These are phyloP conservation scores for Psidium friedrichsthalianum DNA, from an alignment of 345 rosid genomes.

Conservation along the genomic window DNA sequence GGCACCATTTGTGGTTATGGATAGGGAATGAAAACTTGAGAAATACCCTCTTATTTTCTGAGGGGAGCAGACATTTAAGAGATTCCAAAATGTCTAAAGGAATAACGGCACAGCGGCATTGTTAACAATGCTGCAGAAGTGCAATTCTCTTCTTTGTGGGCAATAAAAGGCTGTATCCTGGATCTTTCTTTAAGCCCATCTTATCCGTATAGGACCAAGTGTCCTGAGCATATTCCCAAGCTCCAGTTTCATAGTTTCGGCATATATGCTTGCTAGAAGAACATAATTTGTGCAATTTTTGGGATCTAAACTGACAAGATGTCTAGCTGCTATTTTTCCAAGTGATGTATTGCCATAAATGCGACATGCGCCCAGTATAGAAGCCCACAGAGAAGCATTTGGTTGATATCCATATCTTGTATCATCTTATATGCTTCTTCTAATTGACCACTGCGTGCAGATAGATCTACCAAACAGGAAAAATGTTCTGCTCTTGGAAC, in stretches of 20 bases:
- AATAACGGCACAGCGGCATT: background rate
- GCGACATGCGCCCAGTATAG: conserved; percentile 54
- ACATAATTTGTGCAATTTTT: conserved; percentile 42
- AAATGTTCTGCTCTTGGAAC: conserved; percentile 46
- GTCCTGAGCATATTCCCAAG: conserved; percentile 34
- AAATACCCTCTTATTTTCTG: background rate
- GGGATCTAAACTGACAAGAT: conserved; percentile 42
- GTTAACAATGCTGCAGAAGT: conserved; percentile 11
- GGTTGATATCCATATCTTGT: conserved; percentile 22
- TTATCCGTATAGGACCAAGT: conserved; percentile 37
- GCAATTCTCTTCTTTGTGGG: conserved; percentile 9
- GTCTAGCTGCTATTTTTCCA: conserved; percentile 37
- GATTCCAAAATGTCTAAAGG: background rate
- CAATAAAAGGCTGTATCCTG: conserved; percentile 50
- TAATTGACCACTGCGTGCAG: conserved; percentile 52
- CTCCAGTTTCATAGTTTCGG: conserved; percentile 43
- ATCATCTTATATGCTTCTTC: conserved; percentile 44
- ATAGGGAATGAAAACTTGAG: background rate
- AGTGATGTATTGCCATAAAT: conserved; percentile 27
- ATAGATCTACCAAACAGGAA: conserved; percentile 60
- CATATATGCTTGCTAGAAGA: conserved; percentile 46
- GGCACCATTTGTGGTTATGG: background rate
- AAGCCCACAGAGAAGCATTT: conserved; percentile 52
- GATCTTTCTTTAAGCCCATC: conserved; percentile 33
- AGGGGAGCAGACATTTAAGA: too few relatives aligned